These are phyloP conservation scores for Podosphaera leucotricha DNA, from an alignment of 2,329 filamentous ascomycete species.

Conservation along the genomic window DNA sequence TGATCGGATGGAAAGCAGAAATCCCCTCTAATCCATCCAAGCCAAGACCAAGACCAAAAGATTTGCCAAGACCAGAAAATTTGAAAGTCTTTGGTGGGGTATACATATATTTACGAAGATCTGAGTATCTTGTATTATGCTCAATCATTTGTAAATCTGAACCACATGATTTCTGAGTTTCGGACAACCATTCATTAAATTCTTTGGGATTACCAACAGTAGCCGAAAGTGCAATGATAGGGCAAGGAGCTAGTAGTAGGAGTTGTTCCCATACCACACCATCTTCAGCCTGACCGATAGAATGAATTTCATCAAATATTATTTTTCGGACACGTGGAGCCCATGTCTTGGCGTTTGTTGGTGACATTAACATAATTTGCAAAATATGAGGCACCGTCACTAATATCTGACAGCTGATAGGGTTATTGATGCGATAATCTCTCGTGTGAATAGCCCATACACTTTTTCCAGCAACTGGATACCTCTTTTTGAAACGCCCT, in stretches of 20 bases:
- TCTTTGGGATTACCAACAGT: conserved; percentile 54
- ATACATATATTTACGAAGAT: conserved; percentile 54
- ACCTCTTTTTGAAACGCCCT: conserved; percentile 41
- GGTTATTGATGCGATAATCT: conserved; percentile 52
- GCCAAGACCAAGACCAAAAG: conserved; percentile 19
- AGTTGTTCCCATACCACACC: conserved; percentile 61
- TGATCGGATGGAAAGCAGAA: conserved; percentile 35
- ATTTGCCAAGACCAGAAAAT: conserved; percentile 15
- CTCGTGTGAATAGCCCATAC: conserved; percentile 62
- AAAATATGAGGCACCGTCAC: conserved; percentile 60
- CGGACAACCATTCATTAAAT: conserved; percentile 44
- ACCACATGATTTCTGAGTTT: conserved; percentile 38
- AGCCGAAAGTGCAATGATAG: conserved; percentile 56
- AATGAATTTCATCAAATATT: conserved; percentile 67
- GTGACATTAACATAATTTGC: conserved; percentile 51
- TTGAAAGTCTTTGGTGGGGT: conserved; percentile 22
- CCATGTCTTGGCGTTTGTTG: conserved; percentile 43
- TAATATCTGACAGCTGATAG: conserved; percentile 47
- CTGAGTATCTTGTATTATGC: conserved; percentile 48
- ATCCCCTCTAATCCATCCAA: conserved; percentile 19
- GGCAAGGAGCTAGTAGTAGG: conserved; percentile 48
- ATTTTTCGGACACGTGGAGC: conserved; percentile 45
- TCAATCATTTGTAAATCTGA: conserved; percentile 42
- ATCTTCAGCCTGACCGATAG: conserved; percentile 53
- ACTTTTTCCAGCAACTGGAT: conserved; percentile 31